Percentiles rank a stretch among this genome's conserved stretches.
Evolutionary conservation across 1,284 basidiomycete genomes (phyloP).

Genomic region (Cystobasidium sp.): DNA sequence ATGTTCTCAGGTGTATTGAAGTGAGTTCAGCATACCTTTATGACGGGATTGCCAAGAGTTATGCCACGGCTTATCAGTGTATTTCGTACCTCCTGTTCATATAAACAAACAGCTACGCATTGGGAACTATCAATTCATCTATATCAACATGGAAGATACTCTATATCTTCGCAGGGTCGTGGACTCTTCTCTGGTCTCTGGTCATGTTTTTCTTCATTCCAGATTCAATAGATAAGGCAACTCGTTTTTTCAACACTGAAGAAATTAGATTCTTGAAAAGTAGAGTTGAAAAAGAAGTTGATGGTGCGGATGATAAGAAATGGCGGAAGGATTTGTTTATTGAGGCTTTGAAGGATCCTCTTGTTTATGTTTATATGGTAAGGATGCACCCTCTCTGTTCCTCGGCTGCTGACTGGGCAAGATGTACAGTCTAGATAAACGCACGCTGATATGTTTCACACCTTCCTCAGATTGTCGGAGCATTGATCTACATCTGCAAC

Average conservation of each 20-base stretch:
- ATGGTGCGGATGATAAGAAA: constrained; percentile 12
- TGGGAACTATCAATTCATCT: constrained; percentile 3
- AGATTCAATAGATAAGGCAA: constrained; percentile 17
- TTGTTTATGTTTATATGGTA: constrained; percentile 11
- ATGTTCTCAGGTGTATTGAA: constrained; percentile 5
- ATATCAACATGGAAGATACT: constrained; percentile 13
- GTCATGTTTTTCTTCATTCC: constrained; percentile 8
- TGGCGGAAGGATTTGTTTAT: background rate
- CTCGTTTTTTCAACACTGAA: background rate
- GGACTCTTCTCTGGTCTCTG: constrained; percentile 2
- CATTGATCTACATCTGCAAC: constrained; percentile 10
- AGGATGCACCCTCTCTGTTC: background rate
- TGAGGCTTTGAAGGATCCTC: constrained; percentile 1
- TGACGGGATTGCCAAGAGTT: too few relatives aligned
- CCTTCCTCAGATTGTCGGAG: background rate
- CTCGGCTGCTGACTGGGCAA: too few relatives aligned
- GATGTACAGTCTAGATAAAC: too few relatives aligned
- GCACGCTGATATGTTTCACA: too few relatives aligned
- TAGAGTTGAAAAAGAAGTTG: constrained; percentile 2
- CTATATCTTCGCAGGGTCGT: constrained; percentile 6
- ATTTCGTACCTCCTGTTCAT: too few relatives aligned
- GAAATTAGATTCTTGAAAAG: background rate
- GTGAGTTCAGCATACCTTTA: background rate
- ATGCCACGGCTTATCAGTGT: too few relatives aligned
- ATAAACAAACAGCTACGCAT: background rate